Percentiles rank a stretch among this genome's conserved stretches.
Evolutionary conservation across 139 green algal genomes (phyloP).

Genomic region (Chlamydomonas eustigma): DNA sequence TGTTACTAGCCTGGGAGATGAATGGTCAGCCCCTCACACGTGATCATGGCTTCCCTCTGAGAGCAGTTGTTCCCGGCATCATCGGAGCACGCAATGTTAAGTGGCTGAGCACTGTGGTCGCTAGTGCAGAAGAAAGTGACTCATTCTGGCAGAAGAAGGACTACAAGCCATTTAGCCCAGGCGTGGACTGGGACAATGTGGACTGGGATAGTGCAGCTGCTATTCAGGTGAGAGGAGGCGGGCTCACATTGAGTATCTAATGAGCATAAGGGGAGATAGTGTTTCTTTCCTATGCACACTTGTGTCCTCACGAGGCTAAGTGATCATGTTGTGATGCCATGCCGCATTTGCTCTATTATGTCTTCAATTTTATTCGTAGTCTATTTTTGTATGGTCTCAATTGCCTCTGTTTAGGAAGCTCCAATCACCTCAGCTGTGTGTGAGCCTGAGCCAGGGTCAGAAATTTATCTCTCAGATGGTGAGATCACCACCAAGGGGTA

Average conservation of each 20-base stretch:
- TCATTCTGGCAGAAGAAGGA: conserved; percentile 81
- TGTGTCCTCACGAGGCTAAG: no score
- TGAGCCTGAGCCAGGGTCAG: conserved; percentile 41
- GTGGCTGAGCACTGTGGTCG: conserved; percentile 51
- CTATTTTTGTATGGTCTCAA: no score
- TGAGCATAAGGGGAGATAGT: no score
- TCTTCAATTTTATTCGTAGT: no score
- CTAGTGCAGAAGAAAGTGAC: conserved; percentile 40
- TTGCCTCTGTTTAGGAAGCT: no score
- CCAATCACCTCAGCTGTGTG: conserved; percentile 69
- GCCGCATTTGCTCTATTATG: background rate
- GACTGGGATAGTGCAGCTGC: conserved; percentile 58
- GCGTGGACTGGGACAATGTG: conserved; percentile 76
- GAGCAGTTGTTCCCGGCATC: conserved; percentile 32
- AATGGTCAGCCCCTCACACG: conserved; percentile 72
- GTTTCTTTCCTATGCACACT: background rate
- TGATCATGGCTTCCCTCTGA: conserved; percentile 79
- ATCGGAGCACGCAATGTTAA: conserved; percentile 77
- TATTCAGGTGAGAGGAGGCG: conserved; percentile 29
- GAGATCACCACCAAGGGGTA: conserved; percentile 49
- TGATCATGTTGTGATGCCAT: no score
- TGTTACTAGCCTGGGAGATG: conserved; percentile 92
- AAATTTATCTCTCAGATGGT: conserved; percentile 27
- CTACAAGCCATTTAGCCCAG: conserved; percentile 73
- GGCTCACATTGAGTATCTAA: background rate